Base-by-base conservation (phyloP, 2,329 filamentous ascomycete genomes). In the Claviceps africana region DNA sequence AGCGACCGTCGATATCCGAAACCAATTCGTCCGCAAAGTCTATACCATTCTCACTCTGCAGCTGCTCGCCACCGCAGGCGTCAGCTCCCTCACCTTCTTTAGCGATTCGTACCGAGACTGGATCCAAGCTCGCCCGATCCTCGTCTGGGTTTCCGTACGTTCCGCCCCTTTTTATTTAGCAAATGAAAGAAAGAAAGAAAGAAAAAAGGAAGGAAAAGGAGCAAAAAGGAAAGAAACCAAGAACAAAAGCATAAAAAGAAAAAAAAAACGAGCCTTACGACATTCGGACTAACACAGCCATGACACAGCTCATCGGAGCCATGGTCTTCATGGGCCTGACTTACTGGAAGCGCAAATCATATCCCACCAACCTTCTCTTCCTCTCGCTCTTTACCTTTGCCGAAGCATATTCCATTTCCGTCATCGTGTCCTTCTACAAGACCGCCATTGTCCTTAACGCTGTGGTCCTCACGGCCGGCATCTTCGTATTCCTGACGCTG, bases 41-140 rank as follows among this genome's bases (percentile, higher is more conserved):
- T 98, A 98, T 72, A 85, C 89, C 54, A 98, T 98, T 69, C 77
- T 98, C 72, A 95, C 93, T n/a, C 82, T 88, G 50, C 93, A 98
- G 68, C 82, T 98, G 51, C 74, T 97, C 64, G 81, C 85, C 53
- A 98, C 93, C 8, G 85, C 84, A 39, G 77, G 79, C 56, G 76
- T 97, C 59, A 89, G 86, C 72, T 79, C 83, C 56, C 71, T 96
- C 60, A 93, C 86, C 59, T 97, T 97, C 77, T 86, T 88, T 70
- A 94, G 81, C 71, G 62, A 70, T 11, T 71, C 74, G 53, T 98
- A 97, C 75, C 88, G 84, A 66, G 62, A 61, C 50, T 98, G 90
- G 88, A 91, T 98, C 61, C 89, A 95, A 67, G 72, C 72, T 53
- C 85, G 96, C 62, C 78, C 81, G 49, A 90, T 81, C 76, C 76